Percentiles rank a stretch among this genome's conserved stretches.
Conservation (phyloP, 345 rosid species). For the Lepidium sativum region DNA sequence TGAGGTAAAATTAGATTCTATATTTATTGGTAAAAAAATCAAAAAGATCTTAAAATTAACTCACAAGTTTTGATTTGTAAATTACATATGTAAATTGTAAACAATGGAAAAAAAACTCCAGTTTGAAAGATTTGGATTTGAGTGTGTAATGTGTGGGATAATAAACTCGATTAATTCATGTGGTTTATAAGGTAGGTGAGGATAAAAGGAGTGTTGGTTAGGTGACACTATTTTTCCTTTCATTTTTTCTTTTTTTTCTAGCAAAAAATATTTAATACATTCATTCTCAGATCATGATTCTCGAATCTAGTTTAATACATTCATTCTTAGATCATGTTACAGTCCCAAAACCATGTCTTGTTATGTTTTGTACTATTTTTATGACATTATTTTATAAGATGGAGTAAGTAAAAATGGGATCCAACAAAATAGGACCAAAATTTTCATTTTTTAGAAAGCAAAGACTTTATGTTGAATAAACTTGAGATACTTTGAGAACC, state of each 20-base stretch:
- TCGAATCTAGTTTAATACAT: neutral
- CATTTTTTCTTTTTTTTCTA: neutral
- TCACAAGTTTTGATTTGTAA: no score
- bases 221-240: constrained; percentile 9
- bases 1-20: neutral
- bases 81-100: no score
- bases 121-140: no score
- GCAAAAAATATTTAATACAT: neutral
- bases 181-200: constrained; percentile 2
- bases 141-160: no score
- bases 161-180: constrained; percentile 13
- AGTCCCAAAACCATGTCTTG: neutral
- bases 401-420: neutral
- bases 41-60: no score
- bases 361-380: neutral
- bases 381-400: neutral
- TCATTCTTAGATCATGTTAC: neutral
- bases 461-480: no score
- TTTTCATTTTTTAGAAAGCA: no score
- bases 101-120: no score
- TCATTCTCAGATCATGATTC: neutral
- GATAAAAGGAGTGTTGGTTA: neutral
- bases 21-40: no score
- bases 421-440: no score
- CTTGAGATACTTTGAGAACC: no score